These are phyloP conservation scores for Kodamaea alishanica DNA, from an alignment of 1,139 yeast species.

Conservation along the genomic window DNA sequence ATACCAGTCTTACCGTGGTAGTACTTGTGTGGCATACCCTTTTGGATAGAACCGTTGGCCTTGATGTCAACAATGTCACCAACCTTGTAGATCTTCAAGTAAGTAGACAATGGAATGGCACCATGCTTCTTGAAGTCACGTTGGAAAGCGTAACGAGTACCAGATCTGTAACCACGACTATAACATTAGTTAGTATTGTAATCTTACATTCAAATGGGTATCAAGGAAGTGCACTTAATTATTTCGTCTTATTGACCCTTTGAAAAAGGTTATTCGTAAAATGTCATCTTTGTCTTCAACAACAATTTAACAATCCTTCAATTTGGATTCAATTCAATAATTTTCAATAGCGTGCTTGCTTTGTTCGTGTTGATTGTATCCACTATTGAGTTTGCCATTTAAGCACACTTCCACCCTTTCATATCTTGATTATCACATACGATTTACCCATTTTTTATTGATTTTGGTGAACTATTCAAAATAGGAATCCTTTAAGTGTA, in stretches of 20 bases:
- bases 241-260: too few relatives aligned
- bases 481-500: conserved; percentile 8
- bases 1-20: conserved; percentile 99
- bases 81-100: conserved; percentile 96
- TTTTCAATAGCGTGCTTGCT: neutral
- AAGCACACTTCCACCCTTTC: neutral
- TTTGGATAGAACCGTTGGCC: conserved; percentile 98
- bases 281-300: too few relatives aligned
- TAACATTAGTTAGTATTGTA: conserved; percentile 18
- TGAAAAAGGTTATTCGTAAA: too few relatives aligned
- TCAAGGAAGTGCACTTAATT: too few relatives aligned
- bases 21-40: conserved; percentile 99
- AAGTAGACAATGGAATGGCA: conserved; percentile 88
- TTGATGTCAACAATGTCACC: conserved; percentile 99
- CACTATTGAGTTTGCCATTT: neutral
- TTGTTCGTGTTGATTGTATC: neutral
- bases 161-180: conserved; percentile 99
- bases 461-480: conserved; percentile 21
- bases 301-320: too few relatives aligned
- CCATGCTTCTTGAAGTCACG: conserved; percentile 99
- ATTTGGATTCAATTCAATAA: too few relatives aligned
- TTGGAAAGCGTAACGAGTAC: conserved; percentile 99
- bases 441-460: conserved; percentile 73
- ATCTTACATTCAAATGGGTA: too few relatives aligned
- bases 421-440: conserved; percentile 40